A percentile compares a stretch with the other conserved stretches of the same genome.
These are phyloP conservation scores for Leucosporidium creatinivorum DNA, from an alignment of 768 basidiomycete species.

Conservation along the genomic window DNA sequence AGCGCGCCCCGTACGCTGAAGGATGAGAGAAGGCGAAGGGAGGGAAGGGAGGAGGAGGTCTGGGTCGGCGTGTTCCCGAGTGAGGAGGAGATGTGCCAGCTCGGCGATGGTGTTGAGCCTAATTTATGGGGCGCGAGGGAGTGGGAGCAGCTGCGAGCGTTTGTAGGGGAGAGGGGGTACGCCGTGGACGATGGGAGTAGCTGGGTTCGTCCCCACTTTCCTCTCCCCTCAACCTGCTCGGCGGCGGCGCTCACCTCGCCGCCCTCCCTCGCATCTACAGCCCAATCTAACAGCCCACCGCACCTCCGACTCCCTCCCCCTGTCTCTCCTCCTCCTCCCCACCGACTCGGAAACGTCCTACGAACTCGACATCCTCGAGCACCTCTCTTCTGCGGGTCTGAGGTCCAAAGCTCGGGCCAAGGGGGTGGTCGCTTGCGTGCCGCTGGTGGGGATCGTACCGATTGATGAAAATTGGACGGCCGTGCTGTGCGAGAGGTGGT, in stretches of 20 bases:
- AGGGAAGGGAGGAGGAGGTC: background rate
- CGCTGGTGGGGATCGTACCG: background rate
- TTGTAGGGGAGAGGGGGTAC: background rate
- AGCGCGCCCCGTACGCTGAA: background rate
- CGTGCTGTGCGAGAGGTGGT: background rate
- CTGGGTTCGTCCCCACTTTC: too few species aligned
- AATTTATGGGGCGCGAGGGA: background rate
- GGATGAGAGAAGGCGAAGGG: background rate
- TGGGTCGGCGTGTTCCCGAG: background rate
- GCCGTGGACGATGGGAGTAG: background rate
- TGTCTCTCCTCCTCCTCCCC: background rate
- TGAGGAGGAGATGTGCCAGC: background rate
- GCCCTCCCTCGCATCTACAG: background rate
- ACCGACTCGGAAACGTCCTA: conserved; percentile 3
- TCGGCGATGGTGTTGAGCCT: background rate
- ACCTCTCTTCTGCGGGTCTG: background rate
- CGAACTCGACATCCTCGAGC: conserved; percentile 13
- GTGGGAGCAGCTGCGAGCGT: background rate
- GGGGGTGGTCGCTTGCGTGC: background rate
- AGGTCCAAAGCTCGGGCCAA: background rate
- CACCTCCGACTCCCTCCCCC: background rate
- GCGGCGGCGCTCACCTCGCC: too few species aligned
- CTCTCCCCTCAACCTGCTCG: too few species aligned
- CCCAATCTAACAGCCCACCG: background rate
- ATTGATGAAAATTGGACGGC: background rate